phyloP scores from a whole-genome alignment of 78 protist genomes.

The Protostelium mycophagum region DNA sequence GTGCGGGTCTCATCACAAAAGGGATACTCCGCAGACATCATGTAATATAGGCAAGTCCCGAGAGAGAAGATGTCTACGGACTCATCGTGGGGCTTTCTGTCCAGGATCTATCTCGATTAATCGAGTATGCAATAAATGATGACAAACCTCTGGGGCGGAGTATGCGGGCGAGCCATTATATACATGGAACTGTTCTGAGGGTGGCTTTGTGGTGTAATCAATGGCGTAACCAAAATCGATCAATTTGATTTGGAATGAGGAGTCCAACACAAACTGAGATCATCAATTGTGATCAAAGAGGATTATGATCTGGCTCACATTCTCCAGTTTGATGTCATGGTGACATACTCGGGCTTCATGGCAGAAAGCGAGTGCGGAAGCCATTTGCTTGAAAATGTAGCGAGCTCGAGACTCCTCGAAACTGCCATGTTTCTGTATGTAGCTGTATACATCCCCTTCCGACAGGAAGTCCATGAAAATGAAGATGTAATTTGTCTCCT shows the following conservation, averaged over 20 bases:
- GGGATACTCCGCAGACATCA: background rate
- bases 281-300: background rate
- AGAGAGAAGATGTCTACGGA: background rate
- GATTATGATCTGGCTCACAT: background rate
- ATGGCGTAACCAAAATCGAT: background rate
- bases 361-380: background rate
- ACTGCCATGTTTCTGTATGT: background rate
- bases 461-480: background rate
- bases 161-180: background rate
- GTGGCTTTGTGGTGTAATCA: background rate
- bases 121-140: background rate
- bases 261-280: background rate
- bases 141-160: background rate
- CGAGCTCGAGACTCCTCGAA: background rate
- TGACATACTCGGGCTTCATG: background rate
- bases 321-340: background rate
- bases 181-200: background rate
- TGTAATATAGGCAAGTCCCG: background rate
- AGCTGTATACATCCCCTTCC: background rate
- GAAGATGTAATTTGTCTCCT: background rate
- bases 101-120: background rate
- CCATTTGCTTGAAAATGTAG: background rate
- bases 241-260: background rate
- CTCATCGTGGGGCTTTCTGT: background rate
- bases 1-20: background rate